Evolutionary conservation across 345 rosid species (phyloP), one percentile per base, ranked within the genome.

Genomic region (Salix dunnii): DNA sequence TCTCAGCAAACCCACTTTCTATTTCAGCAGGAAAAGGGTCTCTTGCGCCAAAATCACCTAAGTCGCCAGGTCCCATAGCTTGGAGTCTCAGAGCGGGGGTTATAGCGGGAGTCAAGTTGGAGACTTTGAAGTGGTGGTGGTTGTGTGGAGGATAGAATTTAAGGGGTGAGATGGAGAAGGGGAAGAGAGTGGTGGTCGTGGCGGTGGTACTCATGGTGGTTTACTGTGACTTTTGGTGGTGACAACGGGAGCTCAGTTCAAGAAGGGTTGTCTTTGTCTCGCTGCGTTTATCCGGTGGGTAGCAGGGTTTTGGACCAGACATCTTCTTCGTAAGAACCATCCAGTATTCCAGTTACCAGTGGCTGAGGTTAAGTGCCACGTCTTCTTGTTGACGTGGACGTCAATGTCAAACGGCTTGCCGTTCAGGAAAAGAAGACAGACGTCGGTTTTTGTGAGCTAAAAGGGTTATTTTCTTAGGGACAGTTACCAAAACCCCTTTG

Each of bases 11-110:
- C 2, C 79, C 76, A 58, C 98, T 96, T 43, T 88, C 99, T 66
- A 96, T 6, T 82, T 96, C 99, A 53, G 82, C 91, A 33, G 97
- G 91, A 64, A 87, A 90, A 10, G 94, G 94, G 84, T 90, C 94
- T 55, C 94, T 82, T 11, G 88, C 91, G 23, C 97, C 94, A 71
- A 92, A 92, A 75, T 90, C 97, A 17, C 92, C 94, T 77, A 83
- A 23, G 72, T 89, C 92, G 46, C 23, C 1, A 4, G 78, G 87
- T 72, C 35, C 4, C 75, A 36, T 0, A 8, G 86, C 90, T 36
- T 75, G 77, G 35, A 46, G 81, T 75, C 78, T 79, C 73, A 79
- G 28, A 61, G 63, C 12, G 30, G 40, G 12, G 35, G 53, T 70
- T 51, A 65, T 60, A 38, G 5, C 73, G 55, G 27, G 80, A 76